Base-by-base conservation (phyloP, 2,329 filamentous ascomycete species). In the Podosphaera aphanis region DNA sequence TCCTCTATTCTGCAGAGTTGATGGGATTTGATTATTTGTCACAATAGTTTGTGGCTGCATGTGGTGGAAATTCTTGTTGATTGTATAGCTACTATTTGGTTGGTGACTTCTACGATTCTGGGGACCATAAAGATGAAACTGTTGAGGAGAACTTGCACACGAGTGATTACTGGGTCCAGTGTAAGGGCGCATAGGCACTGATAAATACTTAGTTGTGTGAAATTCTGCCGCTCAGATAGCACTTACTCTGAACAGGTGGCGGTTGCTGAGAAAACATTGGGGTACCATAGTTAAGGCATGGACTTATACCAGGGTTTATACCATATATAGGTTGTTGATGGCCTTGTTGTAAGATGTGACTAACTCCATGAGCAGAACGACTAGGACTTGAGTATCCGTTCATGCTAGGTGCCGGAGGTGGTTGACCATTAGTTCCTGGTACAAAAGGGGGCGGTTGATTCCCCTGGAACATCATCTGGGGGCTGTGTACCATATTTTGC, bases 271-370 rank as follows among this genome's bases (percentile, higher is more conserved):
- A 67, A 61, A 79, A 85, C 45, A 75, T 73, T 33, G 80, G 79
- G 58, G 50, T 49, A 13, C 54, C 54, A 47, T 56, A 60, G 45
- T 84, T 81, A 35, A 53, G 57, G 56, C 77, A 79, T 57, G 79
- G 83, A 57, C 79, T 79, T 62, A 78, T 70, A 45, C 69, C 77
- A 38, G 79, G 79, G 55, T 77, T 81, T 77, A 86, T 83, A 20
- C 49, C 80, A 66, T 72, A 86, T 64, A 67, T 74, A 56, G 66
- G 54, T 42, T 68, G 67, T 47, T 68, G 67, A 59, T 92, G 84
- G 36, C 86, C 85, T 60, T 93, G 86, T 57, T 94, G 88, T 23
- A 86, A 94, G 46, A 83, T 83, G 63, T 93, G 84, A 53, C 86
- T 86, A 56, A 79, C 82, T 88, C 95, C 95, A 1, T 83, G 79